phyloP scores from a whole-genome alignment of 169 alveolate species.

The Blepharisma undulans region DNA sequence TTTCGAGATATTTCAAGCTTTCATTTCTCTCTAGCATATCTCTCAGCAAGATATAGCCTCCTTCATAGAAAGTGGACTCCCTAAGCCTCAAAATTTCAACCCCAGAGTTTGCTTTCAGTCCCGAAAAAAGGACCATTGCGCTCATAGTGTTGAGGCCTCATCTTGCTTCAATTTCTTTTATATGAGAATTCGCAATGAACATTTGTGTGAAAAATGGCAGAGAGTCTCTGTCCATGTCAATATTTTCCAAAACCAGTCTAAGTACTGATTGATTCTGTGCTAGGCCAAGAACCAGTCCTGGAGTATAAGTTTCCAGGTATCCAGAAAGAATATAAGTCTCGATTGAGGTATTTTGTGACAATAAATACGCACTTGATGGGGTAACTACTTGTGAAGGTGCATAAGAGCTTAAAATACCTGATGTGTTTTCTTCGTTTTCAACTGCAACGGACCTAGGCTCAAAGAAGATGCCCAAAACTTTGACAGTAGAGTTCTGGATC shows the following conservation, averaged over 20 bases:
- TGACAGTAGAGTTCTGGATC: neutral
- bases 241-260: neutral
- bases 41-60: slow-evolving; percentile 14
- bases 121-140: neutral
- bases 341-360: neutral
- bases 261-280: neutral
- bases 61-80: slow-evolving; percentile 14
- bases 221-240: slow-evolving; percentile 26
- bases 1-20: slow-evolving; percentile 3
- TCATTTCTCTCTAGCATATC: neutral
- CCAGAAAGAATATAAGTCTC: neutral
- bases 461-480: neutral
- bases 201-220: neutral
- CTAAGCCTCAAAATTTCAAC: neutral
- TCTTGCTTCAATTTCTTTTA: slow-evolving; percentile 10
- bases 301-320: neutral
- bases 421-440: neutral
- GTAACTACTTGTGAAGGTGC: neutral
- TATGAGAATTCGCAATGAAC: neutral
- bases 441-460: neutral
- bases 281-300: slow-evolving; percentile 8
- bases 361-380: neutral
- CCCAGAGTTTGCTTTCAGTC: neutral
- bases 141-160: slow-evolving; percentile 3
- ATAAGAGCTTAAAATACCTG: neutral